phyloP scores from a whole-genome alignment of 179 eudicot species.

The Sideroxylon spinosum region DNA sequence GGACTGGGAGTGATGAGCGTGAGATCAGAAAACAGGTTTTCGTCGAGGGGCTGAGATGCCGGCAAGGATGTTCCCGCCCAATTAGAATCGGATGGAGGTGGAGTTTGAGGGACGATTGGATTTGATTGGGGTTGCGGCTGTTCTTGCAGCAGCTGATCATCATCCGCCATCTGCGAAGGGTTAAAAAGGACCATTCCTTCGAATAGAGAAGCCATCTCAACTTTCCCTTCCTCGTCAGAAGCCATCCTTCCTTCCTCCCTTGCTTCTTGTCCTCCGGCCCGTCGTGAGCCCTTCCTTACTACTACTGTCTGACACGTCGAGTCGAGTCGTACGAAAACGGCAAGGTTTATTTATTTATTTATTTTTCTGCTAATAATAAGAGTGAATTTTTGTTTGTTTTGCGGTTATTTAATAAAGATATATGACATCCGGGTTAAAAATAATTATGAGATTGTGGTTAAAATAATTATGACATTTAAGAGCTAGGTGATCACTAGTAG shows the following conservation, averaged over 20 bases:
- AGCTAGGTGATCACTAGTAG: too few species aligned
- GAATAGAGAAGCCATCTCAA: conserved; percentile 66
- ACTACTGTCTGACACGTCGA: too few species aligned
- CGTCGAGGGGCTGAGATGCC: conserved; percentile 65
- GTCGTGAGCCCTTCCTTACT: too few species aligned
- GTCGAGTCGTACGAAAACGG: too few species aligned
- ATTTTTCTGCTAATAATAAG: too few species aligned
- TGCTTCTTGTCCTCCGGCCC: too few species aligned
- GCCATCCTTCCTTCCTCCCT: not conserved
- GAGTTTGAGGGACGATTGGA: not conserved
- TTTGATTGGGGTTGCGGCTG: not conserved
- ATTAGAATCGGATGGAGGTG: conserved; percentile 15
- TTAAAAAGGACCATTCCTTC: conserved; percentile 72
- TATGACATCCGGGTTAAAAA: too few species aligned
- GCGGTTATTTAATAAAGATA: too few species aligned
- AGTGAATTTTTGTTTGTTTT: too few species aligned
- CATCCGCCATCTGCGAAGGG: conserved; percentile 31
- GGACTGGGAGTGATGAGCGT: conserved; percentile 42
- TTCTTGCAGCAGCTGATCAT: conserved; percentile 14
- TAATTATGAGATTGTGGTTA: too few species aligned
- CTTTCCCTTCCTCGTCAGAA: conserved; percentile 32
- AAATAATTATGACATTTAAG: too few species aligned
- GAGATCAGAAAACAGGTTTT: conserved; percentile 73
- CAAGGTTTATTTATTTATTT: too few species aligned
- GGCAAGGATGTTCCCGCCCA: conserved; percentile 2